Base-by-base conservation (phyloP, 2,329 filamentous ascomycete genomes). In the Cylindrodendrum hubeiense region DNA sequence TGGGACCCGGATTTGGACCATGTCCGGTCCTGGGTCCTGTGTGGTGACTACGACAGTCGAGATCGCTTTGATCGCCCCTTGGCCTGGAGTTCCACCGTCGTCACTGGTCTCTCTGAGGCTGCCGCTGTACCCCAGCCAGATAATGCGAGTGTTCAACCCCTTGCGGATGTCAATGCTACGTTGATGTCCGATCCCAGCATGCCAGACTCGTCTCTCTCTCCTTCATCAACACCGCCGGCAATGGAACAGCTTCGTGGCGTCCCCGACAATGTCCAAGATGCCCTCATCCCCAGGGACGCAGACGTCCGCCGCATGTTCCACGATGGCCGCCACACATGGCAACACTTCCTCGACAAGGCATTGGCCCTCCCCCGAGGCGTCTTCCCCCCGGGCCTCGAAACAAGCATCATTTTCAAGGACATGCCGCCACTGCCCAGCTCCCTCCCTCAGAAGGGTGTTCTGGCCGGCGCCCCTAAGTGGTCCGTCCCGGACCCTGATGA, bases 1-100 rank as follows among this genome's bases (percentile, higher is more conserved):
- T 74, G 72, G 72, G 72, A 74, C 67, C 67, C 70, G 50, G 71
- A 59, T 55, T 70, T 74, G 69, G 72, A 72, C 67, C 72, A 74
- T 65, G 72, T 74, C 65, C 71, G 69, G 71, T 71, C 72, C 65
- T 74, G 72, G 72, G 72, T 74, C 66, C 65, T 74, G 21, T 57
- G 46, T 9, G 72, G 72, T 39, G 71, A 71, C 49, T 72, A 71
- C 47, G 67, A 72, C 41, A 44, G 63, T 39, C 61, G 67, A 21
- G 56, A 61, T 52, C 64, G 66, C 49, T 74, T 73, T 41, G 62
- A 73, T 5, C 67, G 72, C 56, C 71, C 72, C 4, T 59, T 64
- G 50, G 49, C 44, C 49, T 74, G 71, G 72, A 73, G 70, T 56
- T 74, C 72, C 26, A 70, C 72, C 28, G 43, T 74, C 52, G 72